Base-by-base conservation (phyloP, 306 rosid species). In the Vigna hirtella region DNA sequence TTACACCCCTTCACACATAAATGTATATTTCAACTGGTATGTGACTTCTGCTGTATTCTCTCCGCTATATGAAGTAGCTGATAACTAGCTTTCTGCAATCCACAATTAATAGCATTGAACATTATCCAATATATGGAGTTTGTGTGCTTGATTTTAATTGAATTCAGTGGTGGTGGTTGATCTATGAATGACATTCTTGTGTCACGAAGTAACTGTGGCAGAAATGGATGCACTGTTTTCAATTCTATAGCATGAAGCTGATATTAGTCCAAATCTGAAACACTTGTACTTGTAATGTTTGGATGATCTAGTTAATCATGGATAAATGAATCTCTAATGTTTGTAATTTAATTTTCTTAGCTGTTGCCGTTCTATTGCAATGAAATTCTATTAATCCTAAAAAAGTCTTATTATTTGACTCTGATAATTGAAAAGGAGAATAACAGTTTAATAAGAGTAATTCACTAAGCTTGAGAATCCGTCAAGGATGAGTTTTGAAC, bases 381-480 rank as follows among this genome's bases (percentile, higher is more conserved):
- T 61, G 34, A 34, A 48, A 14, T 62, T 75, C 26, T 22, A 4
- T 73, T 58, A 6, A 40, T 42, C 28, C 73, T 5, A 4, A 18
- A 32, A 10, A 14, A 15, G 1, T 15, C 63, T 40, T 40, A 12
- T 22, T 75, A 13, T 15, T 76, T 72, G 42, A 49, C 47, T 9
- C 26, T 36, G 45, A 52, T 52, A 22, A 36, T 6, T 65, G 18
- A 20, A 73, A 57, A 58, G 47, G 57, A 42, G 10, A 30, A 30
- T 30, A 7, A 12, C 36, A 43, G 43, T 15, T 65, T 75, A 9
- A 50, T 11, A 18, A 15, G 11, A 36, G 2, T 36, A 20, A 64
- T 40, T 51, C 50, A 42, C 61, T 53, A 70, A 70, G 61, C 72
- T 38, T 50, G 16, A 40, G 70, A 55, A 59, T 74, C 32, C 59